Conservation (phyloP, 225 moss, liverwort and hornwort genomes). For the Physcomitrium patens region DNA sequence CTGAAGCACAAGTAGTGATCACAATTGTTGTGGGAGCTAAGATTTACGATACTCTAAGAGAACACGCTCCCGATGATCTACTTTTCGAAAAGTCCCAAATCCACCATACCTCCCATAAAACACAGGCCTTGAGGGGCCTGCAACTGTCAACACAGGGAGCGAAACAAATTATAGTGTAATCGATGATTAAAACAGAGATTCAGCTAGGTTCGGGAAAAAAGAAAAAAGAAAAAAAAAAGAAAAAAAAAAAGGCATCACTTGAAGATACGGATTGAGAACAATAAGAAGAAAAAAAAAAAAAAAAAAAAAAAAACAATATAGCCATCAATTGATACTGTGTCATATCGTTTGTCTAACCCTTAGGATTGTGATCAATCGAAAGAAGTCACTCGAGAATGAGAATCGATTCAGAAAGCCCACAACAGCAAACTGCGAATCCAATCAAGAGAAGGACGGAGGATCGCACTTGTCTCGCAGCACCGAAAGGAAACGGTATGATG, state of each 20-base stretch:
- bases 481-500: conserved; percentile 67
- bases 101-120: not conserved
- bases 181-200: not conserved
- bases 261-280: too few species aligned
- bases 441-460: not conserved
- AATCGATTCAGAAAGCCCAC: not conserved
- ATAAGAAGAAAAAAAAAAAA: too few species aligned
- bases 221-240: too few species aligned
- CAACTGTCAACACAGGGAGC: conserved; percentile 16
- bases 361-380: not conserved
- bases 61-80: not conserved
- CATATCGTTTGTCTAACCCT: too few species aligned
- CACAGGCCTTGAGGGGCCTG: not conserved
- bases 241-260: too few species aligned
- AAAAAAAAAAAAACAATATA: too few species aligned
- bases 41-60: not conserved
- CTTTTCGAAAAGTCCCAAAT: not conserved
- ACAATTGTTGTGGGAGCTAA: not conserved
- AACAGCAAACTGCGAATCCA: not conserved
- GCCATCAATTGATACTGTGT: too few species aligned
- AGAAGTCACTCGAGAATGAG: not conserved
- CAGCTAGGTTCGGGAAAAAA: too few species aligned
- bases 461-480: conserved; percentile 71
- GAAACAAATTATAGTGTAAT: not conserved
- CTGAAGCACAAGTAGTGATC: not conserved